Evolutionary conservation across 352 stramenopile species (phyloP).

Genomic region (Phytophthora uliginosa): DNA sequence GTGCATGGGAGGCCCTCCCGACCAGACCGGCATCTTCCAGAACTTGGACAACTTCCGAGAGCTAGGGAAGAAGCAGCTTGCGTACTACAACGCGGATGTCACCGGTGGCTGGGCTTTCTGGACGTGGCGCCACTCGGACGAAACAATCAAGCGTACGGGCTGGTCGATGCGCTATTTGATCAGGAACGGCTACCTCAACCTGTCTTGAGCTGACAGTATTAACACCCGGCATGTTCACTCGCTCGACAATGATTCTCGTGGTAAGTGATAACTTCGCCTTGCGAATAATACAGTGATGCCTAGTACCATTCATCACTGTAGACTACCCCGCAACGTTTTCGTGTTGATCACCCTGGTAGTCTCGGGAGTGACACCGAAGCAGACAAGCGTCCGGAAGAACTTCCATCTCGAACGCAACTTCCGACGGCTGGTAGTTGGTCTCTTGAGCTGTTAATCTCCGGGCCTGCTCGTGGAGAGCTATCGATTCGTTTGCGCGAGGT

Average conservation of each 20-base stretch:
- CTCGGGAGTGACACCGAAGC: slow-evolving; percentile 35
- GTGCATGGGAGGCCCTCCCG: slow-evolving; percentile 44
- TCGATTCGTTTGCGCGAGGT: slow-evolving; percentile 52
- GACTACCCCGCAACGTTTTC: neutral
- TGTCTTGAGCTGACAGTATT: slow-evolving; percentile 4
- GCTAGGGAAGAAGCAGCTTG: slow-evolving; percentile 37
- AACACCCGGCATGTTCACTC: neutral
- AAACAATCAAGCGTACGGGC: slow-evolving; percentile 37
- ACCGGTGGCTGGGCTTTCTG: slow-evolving; percentile 53
- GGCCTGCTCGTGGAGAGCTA: slow-evolving; percentile 12
- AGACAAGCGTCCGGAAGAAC: slow-evolving; percentile 13
- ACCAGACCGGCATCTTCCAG: slow-evolving; percentile 31
- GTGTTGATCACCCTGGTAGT: slow-evolving; percentile 20
- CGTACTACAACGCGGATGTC: slow-evolving; percentile 25
- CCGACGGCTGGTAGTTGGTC: slow-evolving; percentile 21
- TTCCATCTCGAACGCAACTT: neutral
- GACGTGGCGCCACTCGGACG: slow-evolving; percentile 57
- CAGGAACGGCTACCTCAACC: slow-evolving; percentile 25
- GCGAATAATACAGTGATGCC: neutral
- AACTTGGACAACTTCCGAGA: slow-evolving; percentile 30
- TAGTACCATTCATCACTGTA: no score
- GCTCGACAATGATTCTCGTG: neutral
- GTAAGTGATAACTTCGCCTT: neutral
- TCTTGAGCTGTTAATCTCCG: slow-evolving; percentile 11
- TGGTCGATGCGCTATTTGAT: slow-evolving; percentile 49